Evolutionary conservation across 352 stramenopile species (phyloP), one percentile per base, ranked within the genome.

Genomic region (Globisporangium cylindrosporum): DNA sequence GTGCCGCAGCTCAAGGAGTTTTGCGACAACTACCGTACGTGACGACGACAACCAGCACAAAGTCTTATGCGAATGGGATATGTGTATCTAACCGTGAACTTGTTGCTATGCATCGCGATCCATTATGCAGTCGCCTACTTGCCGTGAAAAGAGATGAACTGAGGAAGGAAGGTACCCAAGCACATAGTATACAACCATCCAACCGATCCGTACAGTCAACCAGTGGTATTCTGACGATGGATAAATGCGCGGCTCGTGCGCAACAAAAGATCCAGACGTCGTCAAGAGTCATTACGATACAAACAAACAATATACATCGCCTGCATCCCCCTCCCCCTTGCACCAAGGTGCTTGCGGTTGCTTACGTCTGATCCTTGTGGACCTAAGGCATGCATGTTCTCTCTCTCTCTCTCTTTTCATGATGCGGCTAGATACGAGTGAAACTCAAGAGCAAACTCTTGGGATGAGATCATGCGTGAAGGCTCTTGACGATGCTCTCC

Each of bases 1-100:
- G 84, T 91, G 49, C 84, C 86, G 36, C 84, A 92, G 66, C 79
- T 93, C 57, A 88, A 91, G 67, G 82, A 90, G 6, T 94, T 94
- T 58, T 92, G 84, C 70, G 79, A 91, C 55, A 85, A 72, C 12
- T 67, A 83, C 14, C 57, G 80, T 88, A 61, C 54, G 77, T 75
- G 5, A 49, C 6, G 5, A 49, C 15, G 1, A n/a, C 15, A 49
- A 5, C 15, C 41, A 49, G 9, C 4, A 49, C 41, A 20, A 48
- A 48, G 5, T n/a, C 5, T 8, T 49, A 15, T n/a, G 15, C 5
- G 14, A 15, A 15, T 46, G 38, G 38, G 38, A 18, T 46, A 1
- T n/a, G 15, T 62, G 4, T 55, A 24, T 57, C 10, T 59, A 18
- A 59, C 41, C n/a, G 41, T 20, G 41, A 7, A 49, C 32, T 49